phyloP scores from a whole-genome alignment of 805 yeast genomes.

The Teunomyces tritomae region DNA sequence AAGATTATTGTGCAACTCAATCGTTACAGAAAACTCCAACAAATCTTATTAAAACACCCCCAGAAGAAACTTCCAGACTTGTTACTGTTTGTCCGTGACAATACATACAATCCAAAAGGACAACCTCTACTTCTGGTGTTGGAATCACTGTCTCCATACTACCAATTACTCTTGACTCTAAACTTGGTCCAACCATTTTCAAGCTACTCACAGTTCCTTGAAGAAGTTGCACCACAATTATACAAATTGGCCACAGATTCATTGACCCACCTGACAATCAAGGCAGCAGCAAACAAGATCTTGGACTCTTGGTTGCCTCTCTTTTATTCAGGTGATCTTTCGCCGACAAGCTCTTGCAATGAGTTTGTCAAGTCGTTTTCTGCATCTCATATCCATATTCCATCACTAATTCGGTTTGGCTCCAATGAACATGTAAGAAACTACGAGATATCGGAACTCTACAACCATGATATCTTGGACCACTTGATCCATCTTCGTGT shows the following conservation, averaged over 20 bases:
- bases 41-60: slow-evolving; percentile 14
- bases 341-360: not conserved
- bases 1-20: slow-evolving; percentile 22
- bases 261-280: not conserved
- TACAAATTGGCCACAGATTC: not conserved
- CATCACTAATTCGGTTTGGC: not conserved
- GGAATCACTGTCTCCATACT: slow-evolving; percentile 3
- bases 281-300: slow-evolving; percentile 5
- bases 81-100: slow-evolving; percentile 6
- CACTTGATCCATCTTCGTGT: slow-evolving; percentile 16
- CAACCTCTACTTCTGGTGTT: not conserved
- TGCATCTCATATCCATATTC: not conserved
- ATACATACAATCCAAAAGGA: slow-evolving; percentile 1
- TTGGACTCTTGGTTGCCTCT: slow-evolving; percentile 5
- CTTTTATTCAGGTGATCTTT: slow-evolving; percentile 5
- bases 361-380: not conserved
- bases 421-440: slow-evolving; percentile 14
- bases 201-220: slow-evolving; percentile 4
- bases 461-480: slow-evolving; percentile 13
- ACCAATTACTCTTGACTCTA: slow-evolving; percentile 7
- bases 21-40: slow-evolving; percentile 20
- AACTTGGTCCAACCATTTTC: not conserved
- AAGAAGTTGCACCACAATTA: slow-evolving; percentile 4
- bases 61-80: slow-evolving; percentile 7
- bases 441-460: slow-evolving; percentile 20